These are phyloP conservation scores for Boletus tylopilopsis DNA, from an alignment of 768 basidiomycete species.

Conservation along the genomic window DNA sequence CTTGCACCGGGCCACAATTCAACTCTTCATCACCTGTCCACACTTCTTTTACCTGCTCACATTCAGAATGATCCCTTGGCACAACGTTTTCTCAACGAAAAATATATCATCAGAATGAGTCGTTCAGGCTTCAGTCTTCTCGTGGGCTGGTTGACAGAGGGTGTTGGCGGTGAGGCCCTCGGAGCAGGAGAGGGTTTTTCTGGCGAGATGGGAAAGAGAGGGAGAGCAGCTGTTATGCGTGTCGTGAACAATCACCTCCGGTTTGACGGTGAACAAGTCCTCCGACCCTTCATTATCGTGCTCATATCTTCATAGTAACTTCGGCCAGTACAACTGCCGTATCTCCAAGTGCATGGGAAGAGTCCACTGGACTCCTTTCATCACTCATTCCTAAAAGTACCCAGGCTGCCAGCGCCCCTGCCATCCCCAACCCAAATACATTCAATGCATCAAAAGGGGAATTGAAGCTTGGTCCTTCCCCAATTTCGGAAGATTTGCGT, in stretches of 20 bases:
- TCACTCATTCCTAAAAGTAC: conserved; percentile 66
- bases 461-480: conserved; percentile 82
- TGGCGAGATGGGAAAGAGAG: conserved; percentile 78
- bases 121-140: conserved; percentile 89
- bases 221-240: conserved; percentile 85
- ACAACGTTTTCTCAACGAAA: conserved; percentile 82
- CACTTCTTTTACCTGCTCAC: conserved; percentile 77
- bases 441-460: conserved; percentile 76
- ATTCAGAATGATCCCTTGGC: conserved; percentile 80
- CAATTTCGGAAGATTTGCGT: conserved; percentile 75
- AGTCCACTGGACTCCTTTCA: conserved; percentile 79
- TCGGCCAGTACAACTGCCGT: conserved; percentile 63
- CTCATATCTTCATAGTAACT: conserved; percentile 50
- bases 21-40: conserved; percentile 74
- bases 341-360: conserved; percentile 71
- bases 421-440: conserved; percentile 57
- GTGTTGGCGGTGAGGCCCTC: conserved; percentile 78
- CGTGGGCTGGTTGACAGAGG: conserved; percentile 95
- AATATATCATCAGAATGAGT: conserved; percentile 87
- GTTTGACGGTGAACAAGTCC: conserved; percentile 67
- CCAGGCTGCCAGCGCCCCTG: conserved; percentile 35
- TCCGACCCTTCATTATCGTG: conserved; percentile 8
- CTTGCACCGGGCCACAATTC: conserved; percentile 62
- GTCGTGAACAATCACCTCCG: conserved; percentile 92
- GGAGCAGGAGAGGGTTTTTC: conserved; percentile 77